These are phyloP conservation scores for Malassezia dermatis DNA, from an alignment of 1,284 basidiomycete species.

Conservation along the genomic window DNA sequence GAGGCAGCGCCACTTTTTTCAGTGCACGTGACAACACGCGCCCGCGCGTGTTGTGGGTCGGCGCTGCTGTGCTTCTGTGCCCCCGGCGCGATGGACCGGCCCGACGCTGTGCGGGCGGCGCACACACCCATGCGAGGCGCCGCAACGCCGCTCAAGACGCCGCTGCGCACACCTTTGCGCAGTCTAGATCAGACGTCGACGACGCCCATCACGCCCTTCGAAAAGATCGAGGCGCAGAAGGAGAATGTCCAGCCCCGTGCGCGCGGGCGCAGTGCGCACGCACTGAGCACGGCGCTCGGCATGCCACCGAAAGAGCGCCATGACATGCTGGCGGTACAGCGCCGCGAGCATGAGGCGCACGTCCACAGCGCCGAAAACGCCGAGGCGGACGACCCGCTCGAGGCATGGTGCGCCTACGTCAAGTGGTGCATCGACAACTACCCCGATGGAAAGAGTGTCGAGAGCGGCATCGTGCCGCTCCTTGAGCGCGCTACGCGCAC, in stretches of 20 bases:
- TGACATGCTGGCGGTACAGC: conserved; percentile 25
- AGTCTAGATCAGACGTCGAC: conserved; percentile 40
- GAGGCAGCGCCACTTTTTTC: conserved; percentile 3
- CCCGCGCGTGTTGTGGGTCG: conserved; percentile 5
- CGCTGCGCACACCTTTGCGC: conserved; percentile 32
- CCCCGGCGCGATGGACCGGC: not conserved
- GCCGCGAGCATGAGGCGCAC: conserved; percentile 27
- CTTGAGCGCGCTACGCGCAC: conserved; percentile 65
- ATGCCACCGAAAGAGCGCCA: conserved; percentile 38
- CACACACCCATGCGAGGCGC: conserved; percentile 2
- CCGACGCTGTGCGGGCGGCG: conserved; percentile 4
- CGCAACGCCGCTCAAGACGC: conserved; percentile 33
- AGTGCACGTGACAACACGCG: conserved; percentile 16
- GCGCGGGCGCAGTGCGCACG: conserved; percentile 54
- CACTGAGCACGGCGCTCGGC: conserved; percentile 49
- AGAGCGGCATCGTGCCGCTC: conserved; percentile 56
- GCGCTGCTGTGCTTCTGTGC: not conserved
- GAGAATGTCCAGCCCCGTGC: conserved; percentile 56
- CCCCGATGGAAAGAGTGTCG: conserved; percentile 57
- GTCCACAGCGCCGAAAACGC: conserved; percentile 24
- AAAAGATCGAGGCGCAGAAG: conserved; percentile 53
- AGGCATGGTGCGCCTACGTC: conserved; percentile 53
- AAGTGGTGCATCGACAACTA: conserved; percentile 59
- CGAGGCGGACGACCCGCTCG: conserved; percentile 33
- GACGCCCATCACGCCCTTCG: conserved; percentile 44